Conservation (phyloP, 2,329 filamentous ascomycete species). For the Dendrostoma leiphaemia region DNA sequence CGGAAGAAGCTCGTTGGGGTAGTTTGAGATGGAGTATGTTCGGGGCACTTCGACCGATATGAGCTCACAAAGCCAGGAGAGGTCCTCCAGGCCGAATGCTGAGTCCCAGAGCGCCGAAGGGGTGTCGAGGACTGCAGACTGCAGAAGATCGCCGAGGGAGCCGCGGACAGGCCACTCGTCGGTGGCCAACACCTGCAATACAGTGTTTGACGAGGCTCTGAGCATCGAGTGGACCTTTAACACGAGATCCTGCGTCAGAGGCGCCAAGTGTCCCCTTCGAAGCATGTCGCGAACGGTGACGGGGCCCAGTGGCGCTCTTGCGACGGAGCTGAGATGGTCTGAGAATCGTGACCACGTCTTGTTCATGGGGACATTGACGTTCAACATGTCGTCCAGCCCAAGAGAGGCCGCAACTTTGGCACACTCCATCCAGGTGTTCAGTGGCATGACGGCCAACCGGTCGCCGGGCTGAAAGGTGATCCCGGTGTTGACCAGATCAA, state of each 20-base stretch:
- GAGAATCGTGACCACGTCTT: constrained; percentile 46
- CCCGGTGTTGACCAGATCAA: constrained; percentile 51
- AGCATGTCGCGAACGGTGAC: constrained; percentile 48
- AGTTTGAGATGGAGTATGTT: constrained; percentile 53
- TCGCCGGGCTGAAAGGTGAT: constrained; percentile 54
- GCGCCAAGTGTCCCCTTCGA: constrained; percentile 49
- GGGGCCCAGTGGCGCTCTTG: constrained; percentile 25
- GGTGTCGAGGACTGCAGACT: constrained; percentile 46
- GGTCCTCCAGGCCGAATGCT: constrained; percentile 42
- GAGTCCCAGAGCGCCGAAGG: constrained; percentile 48
- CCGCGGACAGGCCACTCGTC: constrained; percentile 51
- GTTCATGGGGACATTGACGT: constrained; percentile 37
- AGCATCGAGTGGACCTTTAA: constrained; percentile 47
- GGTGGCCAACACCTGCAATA: constrained; percentile 47
- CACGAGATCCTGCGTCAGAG: constrained; percentile 49
- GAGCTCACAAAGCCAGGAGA: constrained; percentile 46
- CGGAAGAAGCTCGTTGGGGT: constrained; percentile 48
- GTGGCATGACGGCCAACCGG: constrained; percentile 52
- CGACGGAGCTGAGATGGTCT: constrained; percentile 41
- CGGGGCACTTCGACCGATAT: constrained; percentile 48
- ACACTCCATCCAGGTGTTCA: constrained; percentile 54
- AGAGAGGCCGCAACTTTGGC: constrained; percentile 52
- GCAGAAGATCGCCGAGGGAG: constrained; percentile 48
- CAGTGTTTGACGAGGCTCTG: constrained; percentile 46
- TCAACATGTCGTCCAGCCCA: constrained; percentile 45